Base-by-base conservation (phyloP, 768 basidiomycete species). In the Sporobolomyces pararoseus region DNA sequence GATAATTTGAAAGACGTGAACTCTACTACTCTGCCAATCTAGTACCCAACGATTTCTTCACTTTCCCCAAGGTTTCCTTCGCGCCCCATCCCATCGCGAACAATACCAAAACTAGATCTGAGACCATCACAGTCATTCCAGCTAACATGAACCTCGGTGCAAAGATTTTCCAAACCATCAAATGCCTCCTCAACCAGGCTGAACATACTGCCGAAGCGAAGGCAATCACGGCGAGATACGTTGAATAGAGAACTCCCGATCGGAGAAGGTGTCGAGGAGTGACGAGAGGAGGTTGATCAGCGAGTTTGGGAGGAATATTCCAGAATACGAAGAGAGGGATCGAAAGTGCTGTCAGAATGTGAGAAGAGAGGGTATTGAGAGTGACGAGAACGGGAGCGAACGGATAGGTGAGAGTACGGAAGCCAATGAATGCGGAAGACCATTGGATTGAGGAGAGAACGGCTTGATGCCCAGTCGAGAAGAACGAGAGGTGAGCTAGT, bases 91-190 rank as follows among this genome's bases (percentile, higher is more conserved):
- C 65, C 64, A 75, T 70, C 10, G 65, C 70, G 3, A 54, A 42
- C 23, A 60, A 14, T 10, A 72, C 27, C 19, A 89, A 80, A 0
- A 83, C 88, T 0, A 87, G 42, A 80, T 98, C 95, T 3, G 90
- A 85, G 2, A 84, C 84, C 6, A 91, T 49, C 42, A 95, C 78
- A 34, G 84, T 84, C 5, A 86, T 76, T 0, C 85, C 90, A 0
- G 84, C 89, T 21, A 85, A 78, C 88, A 97, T 94, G 78, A 94
- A 96, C 71, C 95, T 81, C 71, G 96, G 96, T 44, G 94, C 95
- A 76, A 97, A 99, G 5, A 98, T 88, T 81, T 98, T 97, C 96
- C 96, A 99, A 29, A 97, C 77, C 73, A 78, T 77, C 23, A 78
- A 37, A 55, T 78, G 77, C 23, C 77, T 23, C 29, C 77, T 31